Conservation (phyloP, 352 stramenopile species). For the Phytopythium helicoides region DNA sequence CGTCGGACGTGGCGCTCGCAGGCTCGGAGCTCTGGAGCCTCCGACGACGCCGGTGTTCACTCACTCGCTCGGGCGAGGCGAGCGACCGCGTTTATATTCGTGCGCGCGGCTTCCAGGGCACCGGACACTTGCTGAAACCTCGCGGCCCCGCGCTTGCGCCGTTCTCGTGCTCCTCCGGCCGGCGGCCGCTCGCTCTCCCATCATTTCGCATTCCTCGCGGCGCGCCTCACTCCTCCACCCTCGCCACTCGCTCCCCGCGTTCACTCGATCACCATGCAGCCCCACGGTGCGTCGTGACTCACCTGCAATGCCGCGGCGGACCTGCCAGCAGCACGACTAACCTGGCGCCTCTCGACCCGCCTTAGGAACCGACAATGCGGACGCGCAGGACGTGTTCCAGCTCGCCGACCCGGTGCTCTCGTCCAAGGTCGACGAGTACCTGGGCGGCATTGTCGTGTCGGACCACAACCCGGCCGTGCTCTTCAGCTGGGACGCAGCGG, state of each 20-base stretch:
- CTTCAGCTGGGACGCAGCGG: slow-evolving; percentile 32
- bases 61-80: too few relatives aligned
- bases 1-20: too few relatives aligned
- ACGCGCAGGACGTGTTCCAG: slow-evolving; percentile 19
- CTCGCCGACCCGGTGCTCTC: slow-evolving; percentile 20
- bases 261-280: slow-evolving; percentile 17
- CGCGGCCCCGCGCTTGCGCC: slow-evolving; percentile 6
- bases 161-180: slow-evolving; percentile 27
- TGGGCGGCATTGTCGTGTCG: slow-evolving; percentile 27
- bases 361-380: background rate
- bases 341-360: background rate
- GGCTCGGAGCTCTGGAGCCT: too few relatives aligned
- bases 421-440: slow-evolving; percentile 31
- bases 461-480: slow-evolving; percentile 40
- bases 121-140: slow-evolving; percentile 41
- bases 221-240: slow-evolving; percentile 11
- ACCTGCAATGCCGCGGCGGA: too few relatives aligned
- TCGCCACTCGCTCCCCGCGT: slow-evolving; percentile 9
- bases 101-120: slow-evolving; percentile 14
- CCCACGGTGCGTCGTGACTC: slow-evolving; percentile 18
- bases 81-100: background rate
- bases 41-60: too few relatives aligned
- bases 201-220: slow-evolving; percentile 28
- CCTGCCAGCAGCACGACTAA: background rate
- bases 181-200: slow-evolving; percentile 1